Evolutionary conservation across 257 asterid genomes (phyloP).

Genomic region (Nicotiana paniculata): DNA sequence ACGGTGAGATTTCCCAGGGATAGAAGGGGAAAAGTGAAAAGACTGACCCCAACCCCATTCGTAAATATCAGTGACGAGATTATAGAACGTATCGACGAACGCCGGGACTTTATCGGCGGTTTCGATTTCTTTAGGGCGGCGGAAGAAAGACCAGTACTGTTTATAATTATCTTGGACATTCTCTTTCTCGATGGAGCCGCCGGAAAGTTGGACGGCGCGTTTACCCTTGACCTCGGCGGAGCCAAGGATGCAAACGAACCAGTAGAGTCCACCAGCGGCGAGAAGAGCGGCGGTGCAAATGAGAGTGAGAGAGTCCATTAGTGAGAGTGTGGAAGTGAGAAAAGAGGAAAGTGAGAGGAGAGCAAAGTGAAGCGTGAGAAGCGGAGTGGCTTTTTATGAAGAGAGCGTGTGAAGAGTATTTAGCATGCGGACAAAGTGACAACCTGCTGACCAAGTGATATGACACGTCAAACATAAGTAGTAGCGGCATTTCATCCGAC

Average conservation of each 20-base stretch:
- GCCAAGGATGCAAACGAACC: constrained; percentile 64
- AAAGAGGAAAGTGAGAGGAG: not conserved
- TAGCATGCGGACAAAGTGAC: not conserved
- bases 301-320: constrained; percentile 53
- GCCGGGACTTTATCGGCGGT: constrained; percentile 61
- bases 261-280: constrained; percentile 52
- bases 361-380: constrained; percentile 4
- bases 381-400: constrained; percentile 8
- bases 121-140: constrained; percentile 64
- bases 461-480: constrained; percentile 11
- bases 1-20: constrained; percentile 59
- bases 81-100: constrained; percentile 75
- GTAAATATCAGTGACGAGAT: constrained; percentile 74
- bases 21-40: constrained; percentile 66
- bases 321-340: not conserved
- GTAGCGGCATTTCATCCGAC: too few relatives aligned
- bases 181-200: constrained; percentile 64
- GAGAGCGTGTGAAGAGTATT: not conserved
- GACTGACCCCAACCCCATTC: constrained; percentile 96
- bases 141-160: constrained; percentile 77
- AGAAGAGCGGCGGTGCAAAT: constrained; percentile 51
- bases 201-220: constrained; percentile 60
- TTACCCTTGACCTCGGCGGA: constrained; percentile 71
- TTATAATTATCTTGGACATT: constrained; percentile 55
- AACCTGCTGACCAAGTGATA: not conserved